Evolutionary conservation across 2,329 filamentous ascomycete genomes (phyloP).

Genomic region (Phialophora macrospora): DNA sequence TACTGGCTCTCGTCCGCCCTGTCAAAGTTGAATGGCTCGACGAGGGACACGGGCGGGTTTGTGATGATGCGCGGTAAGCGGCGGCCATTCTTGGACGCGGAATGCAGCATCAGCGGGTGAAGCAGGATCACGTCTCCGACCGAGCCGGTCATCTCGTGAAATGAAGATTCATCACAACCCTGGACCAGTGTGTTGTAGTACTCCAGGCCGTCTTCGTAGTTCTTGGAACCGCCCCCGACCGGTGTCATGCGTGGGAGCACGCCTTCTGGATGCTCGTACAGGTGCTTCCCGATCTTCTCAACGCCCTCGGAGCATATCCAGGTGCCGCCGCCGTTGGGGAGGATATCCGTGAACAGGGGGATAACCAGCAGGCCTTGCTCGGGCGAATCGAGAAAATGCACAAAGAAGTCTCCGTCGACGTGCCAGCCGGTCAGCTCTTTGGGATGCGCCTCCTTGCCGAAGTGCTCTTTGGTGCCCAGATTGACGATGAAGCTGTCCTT

Average conservation of each 20-base stretch:
- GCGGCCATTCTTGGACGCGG: conserved; percentile 56
- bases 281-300: conserved; percentile 14
- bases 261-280: conserved; percentile 66
- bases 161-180: conserved; percentile 50
- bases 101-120: conserved; percentile 62
- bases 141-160: conserved; percentile 59
- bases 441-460: conserved; percentile 57
- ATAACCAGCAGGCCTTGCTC: conserved; percentile 73
- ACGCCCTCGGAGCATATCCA: conserved; percentile 65
- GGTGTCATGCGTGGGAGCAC: conserved; percentile 68
- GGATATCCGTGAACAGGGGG: conserved; percentile 69
- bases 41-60: conserved; percentile 59
- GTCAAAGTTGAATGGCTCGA: conserved; percentile 58
- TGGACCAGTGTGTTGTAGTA: conserved; percentile 50
- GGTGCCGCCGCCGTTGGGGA: conserved; percentile 66
- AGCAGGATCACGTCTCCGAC: conserved; percentile 60
- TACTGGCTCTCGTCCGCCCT: conserved; percentile 52
- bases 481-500: conserved; percentile 72
- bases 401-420: conserved; percentile 73
- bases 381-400: conserved; percentile 71
- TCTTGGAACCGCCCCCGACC: not conserved
- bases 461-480: conserved; percentile 62
- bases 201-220: conserved; percentile 26
- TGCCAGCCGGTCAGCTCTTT: conserved; percentile 66
- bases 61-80: conserved; percentile 59